These are phyloP conservation scores for Coniochaeta pulveracea DNA, from an alignment of 2,329 filamentous ascomycete species.

Conservation along the genomic window DNA sequence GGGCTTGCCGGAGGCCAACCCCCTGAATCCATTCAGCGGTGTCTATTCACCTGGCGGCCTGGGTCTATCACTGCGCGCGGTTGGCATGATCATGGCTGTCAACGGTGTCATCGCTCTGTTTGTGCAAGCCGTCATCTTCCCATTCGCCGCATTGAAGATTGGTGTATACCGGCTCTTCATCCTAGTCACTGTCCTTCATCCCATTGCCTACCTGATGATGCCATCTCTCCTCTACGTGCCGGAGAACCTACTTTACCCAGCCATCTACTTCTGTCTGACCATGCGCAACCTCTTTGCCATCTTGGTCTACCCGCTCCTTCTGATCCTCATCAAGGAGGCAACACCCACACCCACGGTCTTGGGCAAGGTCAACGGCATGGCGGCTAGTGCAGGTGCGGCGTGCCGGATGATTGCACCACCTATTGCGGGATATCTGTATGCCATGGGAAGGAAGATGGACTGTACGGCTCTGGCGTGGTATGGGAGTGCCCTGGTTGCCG, in stretches of 20 bases:
- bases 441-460: slow-evolving; percentile 43
- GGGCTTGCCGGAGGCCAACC: background rate
- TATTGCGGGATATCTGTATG: slow-evolving; percentile 51
- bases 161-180: slow-evolving; percentile 51
- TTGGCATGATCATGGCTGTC: slow-evolving; percentile 38
- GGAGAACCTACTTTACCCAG: slow-evolving; percentile 34
- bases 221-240: slow-evolving; percentile 47
- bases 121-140: slow-evolving; percentile 62
- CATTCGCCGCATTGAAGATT: slow-evolving; percentile 42
- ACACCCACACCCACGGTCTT: slow-evolving; percentile 44
- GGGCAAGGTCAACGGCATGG: slow-evolving; percentile 55
- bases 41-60: slow-evolving; percentile 51
- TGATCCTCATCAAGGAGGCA: slow-evolving; percentile 58
- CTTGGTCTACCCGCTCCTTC: slow-evolving; percentile 52
- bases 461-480: slow-evolving; percentile 55
- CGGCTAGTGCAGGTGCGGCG: slow-evolving; percentile 53
- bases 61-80: slow-evolving; percentile 49
- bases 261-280: slow-evolving; percentile 46
- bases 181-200: slow-evolving; percentile 46
- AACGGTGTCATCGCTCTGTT: slow-evolving; percentile 55
- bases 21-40: slow-evolving; percentile 19
- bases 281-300: slow-evolving; percentile 52
- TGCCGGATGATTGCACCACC: slow-evolving; percentile 59
- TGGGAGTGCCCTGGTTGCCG: slow-evolving; percentile 44
- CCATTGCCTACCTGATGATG: slow-evolving; percentile 48